phyloP scores from a whole-genome alignment of 768 basidiomycete genomes.

The Mrakia frigida region DNA sequence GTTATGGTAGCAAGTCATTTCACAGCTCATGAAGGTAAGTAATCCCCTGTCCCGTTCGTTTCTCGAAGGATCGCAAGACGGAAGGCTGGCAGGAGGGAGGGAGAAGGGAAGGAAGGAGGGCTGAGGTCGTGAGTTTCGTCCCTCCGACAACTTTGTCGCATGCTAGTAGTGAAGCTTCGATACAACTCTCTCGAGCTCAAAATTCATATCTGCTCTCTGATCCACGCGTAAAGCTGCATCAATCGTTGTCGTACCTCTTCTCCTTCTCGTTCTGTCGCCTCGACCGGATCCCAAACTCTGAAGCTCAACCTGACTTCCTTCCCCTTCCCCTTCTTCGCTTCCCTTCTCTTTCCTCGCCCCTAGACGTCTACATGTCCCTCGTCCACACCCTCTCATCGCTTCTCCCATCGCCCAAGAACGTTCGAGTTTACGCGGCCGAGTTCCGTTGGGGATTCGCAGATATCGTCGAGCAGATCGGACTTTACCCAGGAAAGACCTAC shows the following conservation, averaged over 20 bases:
- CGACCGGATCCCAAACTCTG: not conserved
- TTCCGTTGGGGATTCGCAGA: slow-evolving; percentile 33
- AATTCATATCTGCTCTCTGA: not conserved
- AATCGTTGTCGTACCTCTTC: too few species aligned
- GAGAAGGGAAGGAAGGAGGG: not conserved
- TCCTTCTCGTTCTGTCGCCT: not conserved
- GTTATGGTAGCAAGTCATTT: slow-evolving; percentile 26
- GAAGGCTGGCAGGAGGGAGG: not conserved
- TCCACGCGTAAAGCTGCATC: too few species aligned
- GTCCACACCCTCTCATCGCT: slow-evolving; percentile 18
- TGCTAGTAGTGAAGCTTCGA: too few species aligned
- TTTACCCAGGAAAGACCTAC: slow-evolving; percentile 25
- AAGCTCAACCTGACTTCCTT: not conserved
- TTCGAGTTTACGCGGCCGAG: slow-evolving; percentile 25
- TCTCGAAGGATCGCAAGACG: not conserved
- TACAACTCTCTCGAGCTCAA: not conserved
- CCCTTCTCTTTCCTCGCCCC: not conserved
- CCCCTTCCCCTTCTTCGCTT: not conserved
- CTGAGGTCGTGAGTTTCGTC: not conserved
- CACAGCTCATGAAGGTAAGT: slow-evolving; percentile 30
- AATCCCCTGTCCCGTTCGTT: too few species aligned
- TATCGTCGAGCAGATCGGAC: slow-evolving; percentile 27
- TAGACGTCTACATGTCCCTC: slow-evolving; percentile 33
- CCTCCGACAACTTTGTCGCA: too few species aligned
- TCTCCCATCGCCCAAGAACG: slow-evolving; percentile 16